Evolutionary conservation across 2,329 filamentous ascomycete species (phyloP).

Genomic region (Penicillium sp.): DNA sequence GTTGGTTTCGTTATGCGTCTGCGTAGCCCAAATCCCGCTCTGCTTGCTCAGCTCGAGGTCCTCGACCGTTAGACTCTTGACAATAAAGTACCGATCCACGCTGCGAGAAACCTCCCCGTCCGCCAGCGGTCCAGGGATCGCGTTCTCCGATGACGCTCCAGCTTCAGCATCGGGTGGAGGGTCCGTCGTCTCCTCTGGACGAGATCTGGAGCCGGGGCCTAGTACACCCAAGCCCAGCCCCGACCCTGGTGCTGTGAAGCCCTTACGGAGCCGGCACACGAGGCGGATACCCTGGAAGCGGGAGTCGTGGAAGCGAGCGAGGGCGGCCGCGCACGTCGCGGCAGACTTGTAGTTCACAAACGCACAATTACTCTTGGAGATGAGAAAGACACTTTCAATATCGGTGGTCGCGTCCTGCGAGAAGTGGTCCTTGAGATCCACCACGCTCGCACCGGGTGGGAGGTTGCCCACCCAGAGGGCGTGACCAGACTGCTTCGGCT

Average conservation of each 20-base stretch:
- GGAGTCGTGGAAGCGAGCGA: constrained; percentile 85
- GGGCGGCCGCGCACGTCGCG: constrained; percentile 70
- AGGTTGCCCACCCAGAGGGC: constrained; percentile 96
- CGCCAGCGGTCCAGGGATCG: constrained; percentile 17
- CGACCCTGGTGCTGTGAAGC: constrained; percentile 45
- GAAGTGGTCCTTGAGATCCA: constrained; percentile 87
- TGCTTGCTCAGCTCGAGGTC: constrained; percentile 86
- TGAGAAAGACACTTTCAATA: constrained; percentile 87
- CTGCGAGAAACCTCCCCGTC: constrained; percentile 36
- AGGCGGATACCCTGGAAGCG: constrained; percentile 82
- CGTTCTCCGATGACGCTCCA: neutral
- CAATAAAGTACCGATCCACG: constrained; percentile 81
- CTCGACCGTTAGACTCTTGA: constrained; percentile 90
- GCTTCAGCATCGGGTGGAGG: constrained; percentile 10
- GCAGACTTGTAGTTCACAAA: constrained; percentile 95
- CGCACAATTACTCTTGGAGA: constrained; percentile 95
- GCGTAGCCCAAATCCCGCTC: constrained; percentile 90
- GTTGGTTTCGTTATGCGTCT: constrained; percentile 84
- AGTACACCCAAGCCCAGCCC: constrained; percentile 48
- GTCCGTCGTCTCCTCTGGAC: constrained; percentile 22
- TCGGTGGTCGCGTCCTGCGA: constrained; percentile 72
- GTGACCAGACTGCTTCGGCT: constrained; percentile 73
- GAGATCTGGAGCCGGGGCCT: constrained; percentile 44
- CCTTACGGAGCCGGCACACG: constrained; percentile 76
- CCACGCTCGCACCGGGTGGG: constrained; percentile 77